These are phyloP conservation scores for Gymnopus androsaceus DNA, from an alignment of 1,284 basidiomycete species.

Conservation along the genomic window DNA sequence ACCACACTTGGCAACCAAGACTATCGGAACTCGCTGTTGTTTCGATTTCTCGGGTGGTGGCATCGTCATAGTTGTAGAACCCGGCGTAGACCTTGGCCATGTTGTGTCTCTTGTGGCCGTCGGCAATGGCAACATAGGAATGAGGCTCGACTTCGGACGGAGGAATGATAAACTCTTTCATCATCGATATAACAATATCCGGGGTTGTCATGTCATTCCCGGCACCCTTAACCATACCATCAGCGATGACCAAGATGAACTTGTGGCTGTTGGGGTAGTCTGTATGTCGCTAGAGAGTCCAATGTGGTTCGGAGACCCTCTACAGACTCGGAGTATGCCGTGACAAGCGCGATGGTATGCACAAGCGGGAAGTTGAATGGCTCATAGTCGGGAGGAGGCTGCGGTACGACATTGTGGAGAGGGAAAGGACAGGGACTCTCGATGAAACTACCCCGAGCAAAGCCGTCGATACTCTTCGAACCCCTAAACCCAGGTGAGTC, in stretches of 20 bases:
- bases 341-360: constrained; percentile 95
- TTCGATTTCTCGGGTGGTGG: constrained; percentile 91
- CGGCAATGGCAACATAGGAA: constrained; percentile 97
- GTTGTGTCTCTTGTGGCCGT: constrained; percentile 98
- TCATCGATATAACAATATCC: constrained; percentile 95
- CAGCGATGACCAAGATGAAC: constrained; percentile 92
- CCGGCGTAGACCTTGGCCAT: constrained; percentile 99
- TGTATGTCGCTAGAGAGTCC: constrained; percentile 95
- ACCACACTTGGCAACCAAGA: constrained; percentile 92
- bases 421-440: constrained; percentile 91
- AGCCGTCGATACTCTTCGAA: constrained; percentile 65
- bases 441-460: constrained; percentile 49
- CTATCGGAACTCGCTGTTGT: constrained; percentile 95
- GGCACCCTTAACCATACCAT: constrained; percentile 97
- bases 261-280: constrained; percentile 99
- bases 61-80: constrained; percentile 95
- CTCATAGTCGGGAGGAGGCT: constrained; percentile 89
- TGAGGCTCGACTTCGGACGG: constrained; percentile 89
- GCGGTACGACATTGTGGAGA: constrained; percentile 85
- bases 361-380: constrained; percentile 96
- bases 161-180: constrained; percentile 92
- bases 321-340: constrained; percentile 96
- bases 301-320: constrained; percentile 97
- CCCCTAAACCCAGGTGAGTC: constrained; percentile 75
- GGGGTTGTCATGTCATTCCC: constrained; percentile 89